A percentile compares a stretch with the other conserved stretches of the same genome.
Evolutionary conservation across 805 yeast species (phyloP).

Genomic region (Schwanniomyces pseudopolymorphus): DNA sequence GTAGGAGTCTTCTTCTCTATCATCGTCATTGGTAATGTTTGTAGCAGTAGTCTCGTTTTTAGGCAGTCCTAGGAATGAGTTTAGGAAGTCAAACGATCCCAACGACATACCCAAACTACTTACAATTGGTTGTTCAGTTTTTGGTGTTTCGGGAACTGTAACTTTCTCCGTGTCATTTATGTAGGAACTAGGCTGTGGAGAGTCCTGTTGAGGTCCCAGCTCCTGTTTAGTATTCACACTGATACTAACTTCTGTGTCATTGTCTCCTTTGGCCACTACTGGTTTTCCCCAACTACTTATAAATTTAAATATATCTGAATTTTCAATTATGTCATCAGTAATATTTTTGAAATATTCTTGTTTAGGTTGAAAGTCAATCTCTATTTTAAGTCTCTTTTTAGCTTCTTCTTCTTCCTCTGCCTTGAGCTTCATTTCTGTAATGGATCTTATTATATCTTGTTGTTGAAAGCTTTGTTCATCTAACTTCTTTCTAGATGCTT

Average conservation of each 20-base stretch:
- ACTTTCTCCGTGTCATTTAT: neutral
- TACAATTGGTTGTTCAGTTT: conserved; percentile 8
- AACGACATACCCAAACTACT: conserved; percentile 23
- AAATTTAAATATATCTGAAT: conserved; percentile 7
- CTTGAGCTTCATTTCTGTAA: neutral
- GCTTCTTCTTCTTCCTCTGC: conserved; percentile 6
- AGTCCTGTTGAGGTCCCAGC: neutral
- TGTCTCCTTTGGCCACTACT: conserved; percentile 4
- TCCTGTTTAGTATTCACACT: neutral
- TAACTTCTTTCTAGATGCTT: conserved; percentile 7
- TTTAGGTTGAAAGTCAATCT: conserved; percentile 14
- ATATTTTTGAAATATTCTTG: conserved; percentile 13
- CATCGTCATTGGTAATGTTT: conserved; percentile 4
- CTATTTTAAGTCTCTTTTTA: conserved; percentile 5
- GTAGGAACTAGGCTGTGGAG: neutral
- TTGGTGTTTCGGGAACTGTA: conserved; percentile 10
- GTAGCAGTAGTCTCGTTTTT: conserved; percentile 11
- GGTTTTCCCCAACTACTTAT: conserved; percentile 23
- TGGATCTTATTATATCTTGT: conserved; percentile 12
- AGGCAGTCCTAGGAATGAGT: conserved; percentile 13
- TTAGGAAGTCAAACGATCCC: conserved; percentile 16
- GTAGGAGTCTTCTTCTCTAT: conserved; percentile 19
- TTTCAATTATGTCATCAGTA: conserved; percentile 9
- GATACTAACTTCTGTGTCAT: neutral
- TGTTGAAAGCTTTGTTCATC: conserved; percentile 15